Base-by-base conservation (phyloP, 2,329 filamentous ascomycete species). In the Colletotrichum musae region DNA sequence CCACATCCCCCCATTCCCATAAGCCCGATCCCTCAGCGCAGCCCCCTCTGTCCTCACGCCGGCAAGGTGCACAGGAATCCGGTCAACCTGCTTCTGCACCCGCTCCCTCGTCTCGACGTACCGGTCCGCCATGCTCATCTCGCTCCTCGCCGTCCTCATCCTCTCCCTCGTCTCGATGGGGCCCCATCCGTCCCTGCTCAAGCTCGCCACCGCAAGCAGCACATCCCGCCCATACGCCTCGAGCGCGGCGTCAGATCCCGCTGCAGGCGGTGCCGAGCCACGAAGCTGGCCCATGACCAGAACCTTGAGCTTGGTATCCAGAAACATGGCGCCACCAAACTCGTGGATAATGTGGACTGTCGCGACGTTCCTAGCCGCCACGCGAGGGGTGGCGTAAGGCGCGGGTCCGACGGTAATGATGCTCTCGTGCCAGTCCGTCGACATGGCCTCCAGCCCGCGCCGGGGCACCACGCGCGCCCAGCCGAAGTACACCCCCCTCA, bases 401-500 rank as follows among this genome's bases (percentile, higher is more conserved):
- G 85, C 80, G 0, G 88, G 86, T 0, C 85, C 84, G 18, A 91
- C 82, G 0, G 85, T 87, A 56, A 93, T 83, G 12, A 93, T 80
- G 3, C 85, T 83, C 72, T 90, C 86, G 70, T 86, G 82, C 91
- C 91, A 93, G 39, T 84, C 80, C 4, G 77, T 68, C 0, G 81
- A 77, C 2, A 81, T 58, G 4, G 76, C 75, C 3, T 81, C 79
- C 2, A 75, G 71, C 0, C 73, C 75, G 24, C 79, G 77, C 0
- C 76, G 75, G 0, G 81, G 78, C 1, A 83, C 70, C 2, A 89
- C 73, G 1, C 84, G 79, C 0, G 85, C 87, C 91, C 91, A 93
- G 3, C 89, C 90, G 47, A 91, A 89, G 73, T 91, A 93, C 6
- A 91, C 84, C 0, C 91, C 91, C 13, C 82, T 79, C 58, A 93